Evolutionary conservation across 169 alveolate species (phyloP).

Genomic region (Hepatocystis sp.): DNA sequence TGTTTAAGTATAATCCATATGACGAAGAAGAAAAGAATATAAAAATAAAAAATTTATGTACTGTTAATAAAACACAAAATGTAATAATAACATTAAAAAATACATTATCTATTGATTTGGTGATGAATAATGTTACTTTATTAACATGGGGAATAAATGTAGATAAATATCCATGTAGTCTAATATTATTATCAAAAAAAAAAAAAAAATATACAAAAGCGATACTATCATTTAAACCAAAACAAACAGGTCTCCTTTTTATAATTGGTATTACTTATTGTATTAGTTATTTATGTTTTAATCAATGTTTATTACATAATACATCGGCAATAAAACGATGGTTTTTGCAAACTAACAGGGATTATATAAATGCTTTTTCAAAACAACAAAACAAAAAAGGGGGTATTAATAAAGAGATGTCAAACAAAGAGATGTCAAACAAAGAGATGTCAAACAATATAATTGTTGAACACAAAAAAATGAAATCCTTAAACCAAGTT

Average conservation of each 20-base stretch:
- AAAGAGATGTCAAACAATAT: neutral
- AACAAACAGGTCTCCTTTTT: slow-evolving; percentile 51
- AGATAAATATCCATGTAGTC: slow-evolving; percentile 39
- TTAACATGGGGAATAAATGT: slow-evolving; percentile 41
- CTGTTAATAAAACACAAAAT: slow-evolving; percentile 17
- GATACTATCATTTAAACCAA: slow-evolving; percentile 42
- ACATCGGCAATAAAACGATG: slow-evolving; percentile 18
- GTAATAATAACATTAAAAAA: slow-evolving; percentile 53
- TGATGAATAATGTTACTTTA: slow-evolving; percentile 37
- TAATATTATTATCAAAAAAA: slow-evolving; percentile 33
- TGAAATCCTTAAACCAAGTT: slow-evolving; percentile 1
- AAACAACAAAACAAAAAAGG: neutral
- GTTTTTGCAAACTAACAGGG: too few relatives aligned
- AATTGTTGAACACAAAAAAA: too few relatives aligned
- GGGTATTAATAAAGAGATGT: neutral
- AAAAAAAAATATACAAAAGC: slow-evolving; percentile 41
- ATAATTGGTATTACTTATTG: slow-evolving; percentile 55
- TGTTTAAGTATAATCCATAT: slow-evolving; percentile 69
- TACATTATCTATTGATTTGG: slow-evolving; percentile 16
- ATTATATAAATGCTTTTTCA: too few relatives aligned
- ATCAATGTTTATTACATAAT: slow-evolving; percentile 31
- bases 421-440: neutral
- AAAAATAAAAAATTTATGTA: slow-evolving; percentile 33
- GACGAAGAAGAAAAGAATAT: slow-evolving; percentile 37
- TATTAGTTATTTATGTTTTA: slow-evolving; percentile 44